Base-by-base conservation (phyloP, 129 eudicot species). In the Artemisia tridentata region DNA sequence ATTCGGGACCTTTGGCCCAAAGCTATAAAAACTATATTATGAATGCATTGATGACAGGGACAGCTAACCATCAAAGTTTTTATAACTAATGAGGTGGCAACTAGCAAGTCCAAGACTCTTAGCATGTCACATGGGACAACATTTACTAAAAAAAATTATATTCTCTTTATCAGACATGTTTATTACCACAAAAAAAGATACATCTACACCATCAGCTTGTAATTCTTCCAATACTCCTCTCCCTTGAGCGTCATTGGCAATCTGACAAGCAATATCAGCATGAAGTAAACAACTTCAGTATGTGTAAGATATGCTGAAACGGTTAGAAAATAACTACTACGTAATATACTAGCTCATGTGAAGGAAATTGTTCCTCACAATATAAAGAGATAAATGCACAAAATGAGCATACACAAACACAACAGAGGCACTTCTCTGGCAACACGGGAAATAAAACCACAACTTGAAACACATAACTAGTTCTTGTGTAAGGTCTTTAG, bases 191-290 rank as follows among this genome's bases (percentile, higher is more conserved):
- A 89, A 62, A 80, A 77, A 86, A 41, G 96, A 89, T 53, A 95
- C 83, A 77, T 92, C 95, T 20, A 92, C 95, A 19, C 95, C 83
- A 85, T 92, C 98, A 78, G 83, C 88, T 78, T 82, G 84, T 66
- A 92, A 79, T 75, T 92, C 98, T 49, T 92, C 91, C 85, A 92
- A 78, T 18, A 86, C 69, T 16, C 88, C 91, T 72, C 83, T 84
- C 41, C 98, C 98, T 80, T 92, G 89, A 79, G 91, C 80, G 51
- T 92, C 98, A 77, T 80, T 82, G 56, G 96, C 96, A 80, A 92
- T 88, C 97, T 91, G 75, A 49, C 53, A 62, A 61, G 64, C 54
- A 71, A 57, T 49, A 21, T 57, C 58, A 63, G 56, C 67, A 60
- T 60, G 38, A 3, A 20, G 49, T 50, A 38, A 25, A 18, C 29